Percentiles rank a stretch among this genome's conserved stretches.
Conservation (phyloP, 2,329 filamentous ascomycete genomes). For the Phoma sp. region DNA sequence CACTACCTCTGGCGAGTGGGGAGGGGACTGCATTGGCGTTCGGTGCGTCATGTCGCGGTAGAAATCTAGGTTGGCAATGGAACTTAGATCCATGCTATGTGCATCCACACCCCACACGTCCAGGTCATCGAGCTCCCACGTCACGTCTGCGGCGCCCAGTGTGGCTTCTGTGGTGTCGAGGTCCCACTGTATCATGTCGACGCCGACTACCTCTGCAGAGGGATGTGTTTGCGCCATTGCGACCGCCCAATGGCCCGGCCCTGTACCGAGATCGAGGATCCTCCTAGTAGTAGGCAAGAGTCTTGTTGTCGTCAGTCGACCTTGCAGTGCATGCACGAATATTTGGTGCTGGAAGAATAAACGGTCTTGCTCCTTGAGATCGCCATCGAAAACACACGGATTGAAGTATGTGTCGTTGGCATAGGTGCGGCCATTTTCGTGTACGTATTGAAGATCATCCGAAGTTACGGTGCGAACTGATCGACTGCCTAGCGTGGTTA, state of each 20-base stretch:
- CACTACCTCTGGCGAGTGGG: slow-evolving; percentile 8
- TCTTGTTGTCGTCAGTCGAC: slow-evolving; percentile 46
- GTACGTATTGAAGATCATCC: slow-evolving; percentile 63
- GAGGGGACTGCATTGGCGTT: slow-evolving; percentile 26
- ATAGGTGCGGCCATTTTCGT: slow-evolving; percentile 67
- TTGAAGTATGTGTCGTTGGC: slow-evolving; percentile 70
- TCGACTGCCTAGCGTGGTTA: slow-evolving; percentile 27
- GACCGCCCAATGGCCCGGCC: slow-evolving; percentile 60
- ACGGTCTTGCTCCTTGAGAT: slow-evolving; percentile 70
- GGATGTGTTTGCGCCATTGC: slow-evolving; percentile 56
- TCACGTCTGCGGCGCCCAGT: slow-evolving; percentile 32
- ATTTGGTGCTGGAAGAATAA: slow-evolving; percentile 69
- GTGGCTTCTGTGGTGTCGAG: slow-evolving; percentile 57
- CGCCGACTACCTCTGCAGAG: slow-evolving; percentile 57
- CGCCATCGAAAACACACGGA: slow-evolving; percentile 60
- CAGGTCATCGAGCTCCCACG: slow-evolving; percentile 50
- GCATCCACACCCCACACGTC: slow-evolving; percentile 44
- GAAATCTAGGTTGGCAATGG: slow-evolving; percentile 33
- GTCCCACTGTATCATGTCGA: slow-evolving; percentile 59
- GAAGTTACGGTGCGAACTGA: slow-evolving; percentile 49
- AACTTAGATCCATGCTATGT: slow-evolving; percentile 35
- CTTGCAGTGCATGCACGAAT: slow-evolving; percentile 56
- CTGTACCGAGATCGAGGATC: slow-evolving; percentile 56
- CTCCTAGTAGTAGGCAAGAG: slow-evolving; percentile 34
- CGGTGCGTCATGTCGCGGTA: slow-evolving; percentile 33